Evolutionary conservation across 441 rosid species (phyloP), one percentile per base, ranked within the genome.

Genomic region (Syzygium syzygioides): DNA sequence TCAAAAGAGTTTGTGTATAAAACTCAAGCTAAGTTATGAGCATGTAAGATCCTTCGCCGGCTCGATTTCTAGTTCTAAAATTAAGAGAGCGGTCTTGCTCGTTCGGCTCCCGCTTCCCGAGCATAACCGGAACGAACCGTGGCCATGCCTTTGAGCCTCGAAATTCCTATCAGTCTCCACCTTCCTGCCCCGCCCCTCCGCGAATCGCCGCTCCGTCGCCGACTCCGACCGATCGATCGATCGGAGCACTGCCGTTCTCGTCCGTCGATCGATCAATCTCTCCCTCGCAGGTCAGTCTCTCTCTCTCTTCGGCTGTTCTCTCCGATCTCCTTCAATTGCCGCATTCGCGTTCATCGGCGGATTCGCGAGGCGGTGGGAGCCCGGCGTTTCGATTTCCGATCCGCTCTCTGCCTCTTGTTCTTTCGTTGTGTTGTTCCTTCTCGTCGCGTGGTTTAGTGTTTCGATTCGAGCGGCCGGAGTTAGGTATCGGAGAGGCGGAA

Each of bases 81-180:
- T 34, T 34, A 34, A 34, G 37, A n/a, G n/a, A n/a, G n/a, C n/a
- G n/a, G n/a, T n/a, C n/a, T n/a, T n/a, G n/a, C n/a, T n/a, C n/a
- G n/a, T n/a, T n/a, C n/a, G n/a, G n/a, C n/a, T n/a, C n/a, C n/a
- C n/a, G n/a, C n/a, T n/a, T n/a, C n/a, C n/a, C n/a, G n/a, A n/a
- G n/a, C n/a, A n/a, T n/a, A n/a, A n/a, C n/a, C n/a, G n/a, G n/a
- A n/a, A n/a, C n/a, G n/a, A 37, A 37, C 37, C 37, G 37, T 37
- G 37, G 37, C 37, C 37, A 3, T 37, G 37, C 4, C 37, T 37
- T 37, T 37, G 59, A 85, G 86, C 86, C 86, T 55, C 32, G 66
- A 12, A 34, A 85, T 85, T 85, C 66, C 64, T 55, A 55, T 85
- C 52, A 57, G 85, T 91, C 93, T 90, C 66, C 89, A 91, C 79